Evolutionary conservation across 352 stramenopile genomes (phyloP), one percentile per base, ranked within the genome.

Genomic region (Thalassiosira sp.): DNA sequence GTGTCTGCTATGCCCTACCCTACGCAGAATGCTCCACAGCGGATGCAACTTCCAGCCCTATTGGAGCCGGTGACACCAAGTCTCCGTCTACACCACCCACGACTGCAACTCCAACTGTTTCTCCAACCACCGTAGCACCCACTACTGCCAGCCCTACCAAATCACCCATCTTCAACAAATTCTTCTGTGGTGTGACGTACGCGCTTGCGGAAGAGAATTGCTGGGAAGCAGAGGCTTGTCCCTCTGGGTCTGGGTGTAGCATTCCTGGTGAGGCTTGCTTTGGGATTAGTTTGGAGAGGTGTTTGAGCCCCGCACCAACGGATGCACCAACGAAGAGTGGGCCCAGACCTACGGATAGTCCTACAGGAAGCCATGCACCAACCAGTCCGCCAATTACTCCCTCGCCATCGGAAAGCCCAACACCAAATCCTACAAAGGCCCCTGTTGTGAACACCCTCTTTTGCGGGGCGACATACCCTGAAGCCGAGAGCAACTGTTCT

Each of bases 121-220:
- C 51, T 10, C n/a, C n/a, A n/a, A 59, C 51, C 5, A 43, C 25
- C 18, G 24, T 58, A n/a, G n/a, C n/a, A n/a, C n/a, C n/a, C n/a
- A n/a, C n/a, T n/a, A n/a, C n/a, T n/a, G n/a, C 49, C 11, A 40
- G n/a, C 20, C 28, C 49, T 24, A 16, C 49, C 1, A 13, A 15
- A 20, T 51, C 56, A n/a, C 56, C 56, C 20, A 51, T 53, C 13
- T 40, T 15, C 11, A 66, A 56, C 24, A 53, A 7, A 13, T 66
- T 56, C 57, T 66, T 54, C n/a, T 66, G 57, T 27, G 57, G 57
- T 16, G 57, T 28, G 25, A 56, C 57, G 0, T 66, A 66, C n/a
- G 7, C 54, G 24, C 3, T 43, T 22, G 57, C 57, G 2, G 57
- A 66, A 48, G 37, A 7, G 25, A 66, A 66, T 43, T 66, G 57